Evolutionary conservation across 768 basidiomycete genomes (phyloP), one percentile per base, ranked within the genome.

Genomic region (Fibroporia radiculosa): DNA sequence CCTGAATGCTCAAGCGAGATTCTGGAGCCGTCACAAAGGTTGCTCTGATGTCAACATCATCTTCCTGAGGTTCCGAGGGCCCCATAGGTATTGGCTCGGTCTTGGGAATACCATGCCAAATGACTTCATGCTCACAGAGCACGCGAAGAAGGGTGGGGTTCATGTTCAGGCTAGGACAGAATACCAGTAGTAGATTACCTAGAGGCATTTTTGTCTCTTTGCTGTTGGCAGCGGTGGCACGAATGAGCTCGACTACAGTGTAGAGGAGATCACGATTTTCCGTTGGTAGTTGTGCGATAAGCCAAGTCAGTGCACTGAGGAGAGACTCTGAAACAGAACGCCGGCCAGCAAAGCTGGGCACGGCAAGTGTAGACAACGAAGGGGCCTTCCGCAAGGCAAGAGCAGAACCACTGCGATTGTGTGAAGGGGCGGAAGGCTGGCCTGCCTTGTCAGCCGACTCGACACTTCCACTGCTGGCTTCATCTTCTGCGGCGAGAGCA

Each of bases 181-280:
- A 82, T 40, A 95, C 84, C 26, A 93, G 67, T 38, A 93, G 67
- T 53, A 97, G 62, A 56, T 96, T 96, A 61, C 84, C 84, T 52
- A 96, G 63, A 2, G 91, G 89, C 93, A 97, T 97, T 66, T 89
- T 90, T 27, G 91, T 97, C 55, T 79, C 76, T 51, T 73, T 74
- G 55, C 73, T 72, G 50, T 77, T 72, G 44, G 67, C 70, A 0
- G 87, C 79, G 12, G 90, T 93, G 33, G 75, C 78, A 34, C 75
- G 78, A 51, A 95, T 84, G 28, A 96, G 70, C 52, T 89, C 82
- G 38, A 80, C 75, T 19, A 95, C 79, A 11, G 90, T 93, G 37
- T 77, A 71, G 28, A 93, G 68, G n/a, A 95, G 70, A 59, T 92
- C 91, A 45, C 81, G 75, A 55, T 93, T 90, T 60, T 90, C 89